These are phyloP conservation scores for Benincasa hispida DNA, from an alignment of 306 rosid species.

Conservation along the genomic window DNA sequence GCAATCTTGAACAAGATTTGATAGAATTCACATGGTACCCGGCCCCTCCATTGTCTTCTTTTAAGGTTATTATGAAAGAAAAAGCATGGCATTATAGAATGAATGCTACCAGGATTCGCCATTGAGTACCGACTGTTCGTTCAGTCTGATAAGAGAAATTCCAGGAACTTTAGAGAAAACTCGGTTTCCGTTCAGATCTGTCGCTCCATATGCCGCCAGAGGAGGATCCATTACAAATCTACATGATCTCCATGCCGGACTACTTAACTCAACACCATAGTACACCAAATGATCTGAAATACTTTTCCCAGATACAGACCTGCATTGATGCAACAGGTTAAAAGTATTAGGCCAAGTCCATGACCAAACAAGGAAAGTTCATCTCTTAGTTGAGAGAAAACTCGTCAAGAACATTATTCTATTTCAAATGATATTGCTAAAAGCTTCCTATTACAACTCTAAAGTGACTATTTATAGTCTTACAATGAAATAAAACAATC, in stretches of 20 bases:
- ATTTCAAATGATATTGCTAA: no score
- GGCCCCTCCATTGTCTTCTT: neutral
- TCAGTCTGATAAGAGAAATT: constrained; percentile 35
- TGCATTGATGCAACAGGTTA: constrained; percentile 19
- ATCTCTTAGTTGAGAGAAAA: no score
- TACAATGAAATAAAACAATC: no score
- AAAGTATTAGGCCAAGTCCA: no score
- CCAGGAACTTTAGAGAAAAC: constrained; percentile 47
- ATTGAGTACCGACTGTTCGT: constrained; percentile 15
- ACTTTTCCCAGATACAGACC: constrained; percentile 83
- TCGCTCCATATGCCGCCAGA: constrained; percentile 14
- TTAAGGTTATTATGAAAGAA: neutral
- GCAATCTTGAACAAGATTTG: neutral
- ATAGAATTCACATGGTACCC: neutral
- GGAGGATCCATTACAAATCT: constrained; percentile 52
- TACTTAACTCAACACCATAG: constrained; percentile 45
- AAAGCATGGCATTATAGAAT: neutral
- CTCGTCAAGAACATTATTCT: no score
- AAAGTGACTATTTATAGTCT: no score
- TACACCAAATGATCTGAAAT: constrained; percentile 63
- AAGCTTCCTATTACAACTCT: no score
- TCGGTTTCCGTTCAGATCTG: constrained; percentile 51
- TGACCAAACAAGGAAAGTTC: no score
- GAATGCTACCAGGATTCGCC: constrained; percentile 13
- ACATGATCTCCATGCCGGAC: constrained; percentile 43